Conservation (phyloP, 768 basidiomycete genomes). For the Rhodotorula kratochvilovae region DNA sequence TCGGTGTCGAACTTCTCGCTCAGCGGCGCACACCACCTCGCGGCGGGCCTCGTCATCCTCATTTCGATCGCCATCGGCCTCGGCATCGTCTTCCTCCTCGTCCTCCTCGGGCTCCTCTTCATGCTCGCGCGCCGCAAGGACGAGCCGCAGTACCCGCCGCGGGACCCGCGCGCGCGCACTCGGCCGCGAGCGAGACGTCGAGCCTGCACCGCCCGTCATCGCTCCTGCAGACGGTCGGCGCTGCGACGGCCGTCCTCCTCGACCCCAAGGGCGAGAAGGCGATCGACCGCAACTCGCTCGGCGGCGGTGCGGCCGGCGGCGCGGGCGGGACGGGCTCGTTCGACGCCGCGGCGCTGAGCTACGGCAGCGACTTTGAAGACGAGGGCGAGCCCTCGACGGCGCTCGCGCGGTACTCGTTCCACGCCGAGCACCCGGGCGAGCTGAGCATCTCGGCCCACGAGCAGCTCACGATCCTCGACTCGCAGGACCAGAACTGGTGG, state of each 20-base stretch:
- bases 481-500: constrained; percentile 35
- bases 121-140: constrained; percentile 80
- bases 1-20: constrained; percentile 76
- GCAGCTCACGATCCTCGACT: constrained; percentile 43
- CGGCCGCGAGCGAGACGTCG: constrained; percentile 5
- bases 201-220: constrained; percentile 70
- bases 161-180: neutral
- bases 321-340: constrained; percentile 6
- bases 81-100: constrained; percentile 82
- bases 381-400: constrained; percentile 39
- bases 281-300: constrained; percentile 20
- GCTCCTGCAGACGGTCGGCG: constrained; percentile 70
- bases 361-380: constrained; percentile 41
- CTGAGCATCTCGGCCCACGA: constrained; percentile 46
- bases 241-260: constrained; percentile 43
- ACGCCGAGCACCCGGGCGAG: constrained; percentile 47
- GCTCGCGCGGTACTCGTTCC: constrained; percentile 43
- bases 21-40: constrained; percentile 67
- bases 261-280: constrained; percentile 34
- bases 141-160: constrained; percentile 49
- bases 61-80: constrained; percentile 96
- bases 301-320: neutral
- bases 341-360: constrained; percentile 18
- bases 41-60: constrained; percentile 86
- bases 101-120: constrained; percentile 80